Percentiles rank a stretch among this genome's conserved stretches.
These are phyloP conservation scores for Cornus florida DNA, from an alignment of 148 eudicot genomes.

Conservation along the genomic window DNA sequence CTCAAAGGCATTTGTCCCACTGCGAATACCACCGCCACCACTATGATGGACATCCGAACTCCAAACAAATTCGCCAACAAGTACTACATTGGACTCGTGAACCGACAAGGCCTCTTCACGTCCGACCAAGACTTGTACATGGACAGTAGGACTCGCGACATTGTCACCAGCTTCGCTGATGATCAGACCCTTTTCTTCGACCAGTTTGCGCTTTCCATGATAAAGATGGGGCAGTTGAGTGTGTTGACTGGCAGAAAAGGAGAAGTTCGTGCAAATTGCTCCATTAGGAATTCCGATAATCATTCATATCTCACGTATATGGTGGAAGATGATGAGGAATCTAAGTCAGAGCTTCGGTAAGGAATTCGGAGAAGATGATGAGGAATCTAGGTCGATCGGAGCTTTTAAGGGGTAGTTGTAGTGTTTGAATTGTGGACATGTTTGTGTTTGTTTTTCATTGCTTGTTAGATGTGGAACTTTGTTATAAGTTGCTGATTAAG, in stretches of 20 bases:
- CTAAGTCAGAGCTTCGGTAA: background rate
- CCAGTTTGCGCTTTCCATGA: conserved; percentile 18
- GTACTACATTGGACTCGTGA: conserved; percentile 23
- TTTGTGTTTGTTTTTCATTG: too few species aligned
- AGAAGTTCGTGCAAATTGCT: conserved; percentile 23
- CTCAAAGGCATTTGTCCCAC: conserved; percentile 15
- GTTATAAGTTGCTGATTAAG: too few species aligned
- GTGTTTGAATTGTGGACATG: too few species aligned
- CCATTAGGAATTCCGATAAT: conserved; percentile 8
- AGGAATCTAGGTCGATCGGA: too few species aligned
- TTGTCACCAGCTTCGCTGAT: conserved; percentile 20
- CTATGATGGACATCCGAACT: conserved; percentile 1
- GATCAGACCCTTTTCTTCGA: conserved; percentile 17
- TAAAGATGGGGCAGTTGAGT: conserved; percentile 23
- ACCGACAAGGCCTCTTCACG: conserved; percentile 26
- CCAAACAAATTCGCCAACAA: conserved; percentile 21
- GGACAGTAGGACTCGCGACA: conserved; percentile 14
- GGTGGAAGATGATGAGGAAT: conserved; percentile 11
- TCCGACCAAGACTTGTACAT: conserved; percentile 32
- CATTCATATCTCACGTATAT: background rate
- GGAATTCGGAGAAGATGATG: too few species aligned
- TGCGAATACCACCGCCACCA: background rate
- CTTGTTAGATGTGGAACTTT: too few species aligned
- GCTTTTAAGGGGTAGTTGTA: background rate
- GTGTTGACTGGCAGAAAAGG: conserved; percentile 25